Percentiles rank a stretch among this genome's conserved stretches.
phyloP scores from a whole-genome alignment of 441 rosid species.

The Pelargonium fulgidum region DNA sequence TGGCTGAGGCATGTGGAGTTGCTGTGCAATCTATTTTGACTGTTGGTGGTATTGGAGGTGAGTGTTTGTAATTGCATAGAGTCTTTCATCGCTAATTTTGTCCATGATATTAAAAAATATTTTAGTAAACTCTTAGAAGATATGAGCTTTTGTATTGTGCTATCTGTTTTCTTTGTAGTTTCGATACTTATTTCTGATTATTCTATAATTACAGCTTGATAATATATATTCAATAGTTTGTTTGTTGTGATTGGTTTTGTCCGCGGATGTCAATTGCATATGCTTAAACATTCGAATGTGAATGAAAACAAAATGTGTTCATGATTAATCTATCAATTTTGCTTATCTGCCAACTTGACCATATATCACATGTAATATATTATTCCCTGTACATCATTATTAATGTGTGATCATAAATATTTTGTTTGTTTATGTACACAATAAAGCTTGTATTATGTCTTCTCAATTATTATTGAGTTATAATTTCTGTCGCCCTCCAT shows the following conservation, averaged over 20 bases:
- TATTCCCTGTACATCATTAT: not conserved
- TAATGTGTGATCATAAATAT: not conserved
- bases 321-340: not conserved
- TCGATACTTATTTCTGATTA: not conserved
- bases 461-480: slow-evolving; percentile 3
- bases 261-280: not conserved
- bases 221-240: not conserved
- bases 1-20: slow-evolving; percentile 90
- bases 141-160: not conserved
- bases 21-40: slow-evolving; percentile 89
- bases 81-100: slow-evolving; percentile 2
- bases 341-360: not conserved
- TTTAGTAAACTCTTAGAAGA: not conserved
- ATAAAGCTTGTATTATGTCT: not conserved
- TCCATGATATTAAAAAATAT: not conserved
- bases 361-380: not conserved
- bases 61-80: slow-evolving; percentile 17
- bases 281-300: not conserved
- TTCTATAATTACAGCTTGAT: not conserved
- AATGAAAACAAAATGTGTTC: not conserved
- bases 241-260: not conserved
- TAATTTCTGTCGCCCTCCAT: slow-evolving; percentile 6
- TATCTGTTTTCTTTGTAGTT: no score
- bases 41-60: slow-evolving; percentile 96
- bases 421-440: not conserved